These are phyloP conservation scores for Raphanus sativus DNA, from an alignment of 345 rosid genomes.

Conservation along the genomic window DNA sequence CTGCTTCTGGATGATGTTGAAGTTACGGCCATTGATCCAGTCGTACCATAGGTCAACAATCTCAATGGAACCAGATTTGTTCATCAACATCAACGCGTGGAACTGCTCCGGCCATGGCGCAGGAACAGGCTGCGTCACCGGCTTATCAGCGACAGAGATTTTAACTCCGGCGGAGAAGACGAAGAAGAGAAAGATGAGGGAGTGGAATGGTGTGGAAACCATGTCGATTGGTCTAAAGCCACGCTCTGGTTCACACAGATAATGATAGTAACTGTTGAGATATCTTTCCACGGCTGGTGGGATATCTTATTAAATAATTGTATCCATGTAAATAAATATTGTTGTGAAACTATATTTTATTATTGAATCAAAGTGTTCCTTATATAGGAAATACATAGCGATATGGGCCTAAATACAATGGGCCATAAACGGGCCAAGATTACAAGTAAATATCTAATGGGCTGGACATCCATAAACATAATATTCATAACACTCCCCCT, in stretches of 20 bases:
- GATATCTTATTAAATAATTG: neutral
- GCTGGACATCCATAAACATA: too few species aligned
- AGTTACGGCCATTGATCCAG: slow-evolving; percentile 66
- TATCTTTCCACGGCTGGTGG: slow-evolving; percentile 22
- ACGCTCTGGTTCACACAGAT: neutral
- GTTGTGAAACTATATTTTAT: too few species aligned
- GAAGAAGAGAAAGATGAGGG: slow-evolving; percentile 20
- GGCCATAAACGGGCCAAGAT: too few species aligned
- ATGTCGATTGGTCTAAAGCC: slow-evolving; percentile 12
- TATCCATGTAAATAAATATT: neutral
- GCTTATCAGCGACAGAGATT: neutral
- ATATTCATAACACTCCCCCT: too few species aligned
- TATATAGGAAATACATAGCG: too few species aligned
- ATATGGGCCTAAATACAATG: too few species aligned
- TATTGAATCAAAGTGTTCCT: too few species aligned
- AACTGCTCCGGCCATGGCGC: slow-evolving; percentile 67
- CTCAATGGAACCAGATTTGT: slow-evolving; percentile 56
- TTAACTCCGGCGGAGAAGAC: slow-evolving; percentile 7
- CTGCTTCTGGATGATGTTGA: slow-evolving; percentile 71
- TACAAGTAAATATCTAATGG: too few species aligned
- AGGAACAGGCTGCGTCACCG: slow-evolving; percentile 45
- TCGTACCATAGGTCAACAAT: slow-evolving; percentile 67
- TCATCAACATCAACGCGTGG: slow-evolving; percentile 59
- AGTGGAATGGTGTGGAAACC: slow-evolving; percentile 11
- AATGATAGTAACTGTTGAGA: neutral